Evolutionary conservation across 345 rosid genomes (phyloP), one percentile per base, ranked within the genome.

Genomic region (Gossypioides kirkii): DNA sequence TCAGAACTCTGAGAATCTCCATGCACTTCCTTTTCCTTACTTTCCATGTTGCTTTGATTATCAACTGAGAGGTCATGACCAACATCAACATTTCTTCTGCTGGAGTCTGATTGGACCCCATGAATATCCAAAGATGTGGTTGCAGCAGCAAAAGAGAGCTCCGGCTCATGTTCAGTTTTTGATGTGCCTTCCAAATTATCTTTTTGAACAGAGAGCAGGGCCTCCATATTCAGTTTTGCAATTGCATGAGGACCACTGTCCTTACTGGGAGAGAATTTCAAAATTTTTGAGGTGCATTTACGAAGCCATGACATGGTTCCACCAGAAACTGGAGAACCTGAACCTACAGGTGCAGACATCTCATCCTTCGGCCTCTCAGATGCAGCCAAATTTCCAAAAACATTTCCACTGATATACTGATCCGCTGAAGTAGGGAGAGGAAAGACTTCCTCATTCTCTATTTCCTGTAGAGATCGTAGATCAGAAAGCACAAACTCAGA

Each of bases 281-380:
- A 86, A 71, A 94, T 85, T 80, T 85, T 92, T 49, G 98, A 87
- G 26, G 93, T 92, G 86, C 97, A 92, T 73, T 87, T 87, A 68
- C 87, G 89, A 69, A 94, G 82, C 97, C 97, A 90, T 55, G 91
- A 87, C 61, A 87, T 80, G 17, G 88, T 77, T 73, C 88, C 91
- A 84, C 82, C 74, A 58, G 95, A 75, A 67, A 64, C 80, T 18
- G 95, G 90, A 47, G 90, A 78, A 70, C 73, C 82, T 13, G 84
- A 82, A 53, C 61, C 82, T 11, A 43, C 72, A 32, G 42, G 4
- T 22, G 94, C 92, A 73, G 89, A 80, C 38, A 71, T 69, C 65
- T 84, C 87, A 50, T n/a, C 46, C 43, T 80, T 78, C 64, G 45
- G 80, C 74, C 49, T 72, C 61, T 72, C 74, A 47, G 71, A 53